Evolutionary conservation across 345 rosid genomes (phyloP).

Genomic region (Brassica juncea): DNA sequence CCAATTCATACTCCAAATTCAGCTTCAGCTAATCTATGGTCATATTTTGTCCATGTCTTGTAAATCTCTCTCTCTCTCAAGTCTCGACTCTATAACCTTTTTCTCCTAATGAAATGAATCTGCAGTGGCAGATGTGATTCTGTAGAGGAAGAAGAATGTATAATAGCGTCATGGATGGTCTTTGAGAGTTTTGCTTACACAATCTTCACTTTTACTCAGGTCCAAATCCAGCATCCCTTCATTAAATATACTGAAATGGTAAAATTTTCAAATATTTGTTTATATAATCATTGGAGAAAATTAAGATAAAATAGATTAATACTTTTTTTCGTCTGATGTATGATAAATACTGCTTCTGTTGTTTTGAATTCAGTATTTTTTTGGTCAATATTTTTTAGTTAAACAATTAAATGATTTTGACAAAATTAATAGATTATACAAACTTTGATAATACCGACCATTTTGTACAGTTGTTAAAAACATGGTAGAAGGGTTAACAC

Average conservation of each 20-base stretch:
- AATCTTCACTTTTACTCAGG: constrained; percentile 46
- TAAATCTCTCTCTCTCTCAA: no score
- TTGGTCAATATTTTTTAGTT: constrained; percentile 3
- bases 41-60: no score
- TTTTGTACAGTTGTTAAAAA: constrained; percentile 17
- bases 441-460: not conserved
- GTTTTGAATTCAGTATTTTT: not conserved
- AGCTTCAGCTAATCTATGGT: not conserved
- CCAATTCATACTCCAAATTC: not conserved
- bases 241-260: not conserved
- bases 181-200: constrained; percentile 66
- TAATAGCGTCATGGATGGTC: constrained; percentile 51
- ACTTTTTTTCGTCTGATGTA: not conserved
- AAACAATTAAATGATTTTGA: not conserved
- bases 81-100: not conserved
- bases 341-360: not conserved
- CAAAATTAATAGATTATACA: not conserved
- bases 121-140: constrained; percentile 47
- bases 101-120: no score
- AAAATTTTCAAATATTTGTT: not conserved
- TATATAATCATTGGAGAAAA: not conserved
- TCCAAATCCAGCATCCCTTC: constrained; percentile 84
- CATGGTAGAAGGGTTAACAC: constrained; percentile 30
- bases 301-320: not conserved
- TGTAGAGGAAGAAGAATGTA: constrained; percentile 75